These are phyloP conservation scores for Colletotrichum australisinense DNA, from an alignment of 2,329 filamentous ascomycete genomes.

Conservation along the genomic window DNA sequence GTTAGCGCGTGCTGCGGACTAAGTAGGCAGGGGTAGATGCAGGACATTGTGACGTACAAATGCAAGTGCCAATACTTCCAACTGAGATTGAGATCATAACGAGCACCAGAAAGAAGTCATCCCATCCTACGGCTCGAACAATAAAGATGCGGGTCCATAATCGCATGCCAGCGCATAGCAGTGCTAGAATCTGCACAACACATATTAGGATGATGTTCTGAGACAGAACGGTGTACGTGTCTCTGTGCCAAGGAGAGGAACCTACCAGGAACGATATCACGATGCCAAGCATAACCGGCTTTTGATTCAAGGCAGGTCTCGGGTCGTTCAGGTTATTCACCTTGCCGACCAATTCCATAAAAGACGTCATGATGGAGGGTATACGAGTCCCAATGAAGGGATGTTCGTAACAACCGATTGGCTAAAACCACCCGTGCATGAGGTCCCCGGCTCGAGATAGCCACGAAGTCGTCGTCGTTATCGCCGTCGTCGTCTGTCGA, in stretches of 20 bases:
- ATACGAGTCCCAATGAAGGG: not conserved
- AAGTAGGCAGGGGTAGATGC: not conserved
- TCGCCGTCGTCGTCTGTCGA: not conserved
- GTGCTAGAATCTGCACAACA: slow-evolving; percentile 11
- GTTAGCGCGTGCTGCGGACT: not conserved
- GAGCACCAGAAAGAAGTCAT: slow-evolving; percentile 36
- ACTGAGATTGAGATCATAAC: slow-evolving; percentile 27
- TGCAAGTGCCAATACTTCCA: slow-evolving; percentile 6
- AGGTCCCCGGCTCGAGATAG: not conserved
- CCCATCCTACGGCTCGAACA: slow-evolving; percentile 31
- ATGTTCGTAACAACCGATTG: not conserved
- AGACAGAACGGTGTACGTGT: not conserved
- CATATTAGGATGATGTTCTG: not conserved
- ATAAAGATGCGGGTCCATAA: slow-evolving; percentile 31
- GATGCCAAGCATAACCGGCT: slow-evolving; percentile 27
- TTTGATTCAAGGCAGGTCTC: slow-evolving; percentile 30
- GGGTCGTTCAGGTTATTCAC: slow-evolving; percentile 35
- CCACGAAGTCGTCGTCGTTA: not conserved
- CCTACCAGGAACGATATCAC: slow-evolving; percentile 35
- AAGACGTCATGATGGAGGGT: slow-evolving; percentile 16
- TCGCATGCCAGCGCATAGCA: slow-evolving; percentile 24
- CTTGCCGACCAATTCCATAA: slow-evolving; percentile 29
- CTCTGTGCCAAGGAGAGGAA: not conserved
- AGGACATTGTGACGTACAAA: not conserved
- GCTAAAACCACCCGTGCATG: slow-evolving; percentile 20